Evolutionary conservation across 2,329 filamentous ascomycete genomes (phyloP), one percentile per base, ranked within the genome.

Genomic region (Colletotrichum phormii): DNA sequence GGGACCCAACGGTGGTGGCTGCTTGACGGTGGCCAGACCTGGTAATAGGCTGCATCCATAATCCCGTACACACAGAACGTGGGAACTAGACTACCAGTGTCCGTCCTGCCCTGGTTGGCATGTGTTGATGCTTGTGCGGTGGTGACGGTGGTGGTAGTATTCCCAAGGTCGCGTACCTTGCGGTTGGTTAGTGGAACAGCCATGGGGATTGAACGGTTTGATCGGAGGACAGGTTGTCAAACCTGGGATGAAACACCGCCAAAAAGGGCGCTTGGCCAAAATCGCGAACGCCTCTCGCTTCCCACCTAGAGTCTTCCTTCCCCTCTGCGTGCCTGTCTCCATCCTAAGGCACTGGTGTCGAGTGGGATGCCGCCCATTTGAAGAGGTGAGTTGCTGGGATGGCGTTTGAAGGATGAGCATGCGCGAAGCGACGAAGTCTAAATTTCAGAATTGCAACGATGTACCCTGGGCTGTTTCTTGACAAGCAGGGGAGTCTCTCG

Each of bases 221-320:
- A 65, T 72, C 60, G 55, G 60, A 73, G 66, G 54, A 60, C 60
- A 65, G 61, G 55, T 57, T 71, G 71, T 65, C 71, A 71, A 73
- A 73, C 71, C 71, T 73, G 66, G 71, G 66, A 73, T 73, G 71
- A 73, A 72, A 72, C 70, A 60, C 54, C 29, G 59, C 65, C 58
- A 64, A 51, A 35, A 42, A 29, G 24, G 59, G 59, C 57, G 68
- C 68, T 67, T 58, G 26, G 53, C 66, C 37, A 26, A 35, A 57
- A 64, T 64, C n/a, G 69, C 64, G 64, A 72, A 69, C 64, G 31
- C 58, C 31, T 53, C 53, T 51, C 42, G 46, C 51, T 58, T 22
- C 55, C 46, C 11, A n/a, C 6, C n/a, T 26, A 26, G 31, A 24
- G 15, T 63, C 33, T 31, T 42, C 15, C 35, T 12, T 29, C 15